Percentiles rank a stretch among this genome's conserved stretches.
These are phyloP conservation scores for Immersiella caudata DNA, from an alignment of 495 filamentous ascomycete species.

Conservation along the genomic window DNA sequence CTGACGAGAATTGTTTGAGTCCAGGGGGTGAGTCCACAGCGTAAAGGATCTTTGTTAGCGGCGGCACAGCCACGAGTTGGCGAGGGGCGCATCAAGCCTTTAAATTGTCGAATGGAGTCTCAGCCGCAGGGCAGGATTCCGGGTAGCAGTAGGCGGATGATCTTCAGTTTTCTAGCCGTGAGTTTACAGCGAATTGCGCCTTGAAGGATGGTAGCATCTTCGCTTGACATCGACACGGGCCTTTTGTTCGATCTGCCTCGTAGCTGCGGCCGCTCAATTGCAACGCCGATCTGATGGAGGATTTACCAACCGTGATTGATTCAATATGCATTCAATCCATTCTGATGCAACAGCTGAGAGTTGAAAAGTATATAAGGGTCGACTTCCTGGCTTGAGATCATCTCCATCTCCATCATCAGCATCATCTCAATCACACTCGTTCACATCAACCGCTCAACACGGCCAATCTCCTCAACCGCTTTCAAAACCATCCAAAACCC, in stretches of 20 bases:
- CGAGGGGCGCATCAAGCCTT: not conserved
- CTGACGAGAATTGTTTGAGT: too few relatives aligned
- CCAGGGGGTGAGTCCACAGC: too few relatives aligned
- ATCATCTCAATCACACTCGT: too few relatives aligned
- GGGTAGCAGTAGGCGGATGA: not conserved
- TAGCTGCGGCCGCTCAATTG: not conserved
- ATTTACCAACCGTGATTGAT: not conserved
- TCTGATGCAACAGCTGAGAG: not conserved
- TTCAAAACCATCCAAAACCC: not conserved
- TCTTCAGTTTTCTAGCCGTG: not conserved
- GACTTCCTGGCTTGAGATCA: not conserved
- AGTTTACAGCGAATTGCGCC: not conserved
- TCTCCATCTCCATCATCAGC: not conserved
- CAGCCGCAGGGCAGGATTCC: not conserved
- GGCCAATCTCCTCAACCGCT: not conserved
- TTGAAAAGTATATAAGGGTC: not conserved
- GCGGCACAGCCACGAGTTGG: not conserved
- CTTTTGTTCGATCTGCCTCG: not conserved
- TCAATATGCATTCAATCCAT: not conserved
- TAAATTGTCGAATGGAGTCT: not conserved
- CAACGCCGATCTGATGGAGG: not conserved
- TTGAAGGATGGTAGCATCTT: not conserved
- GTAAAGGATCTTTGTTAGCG: too few relatives aligned
- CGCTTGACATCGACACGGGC: not conserved
- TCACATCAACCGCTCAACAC: too few relatives aligned